Percentiles rank a stretch among this genome's conserved stretches.
phyloP scores from a whole-genome alignment of 208 protist species.

The Angomonas deanei region DNA sequence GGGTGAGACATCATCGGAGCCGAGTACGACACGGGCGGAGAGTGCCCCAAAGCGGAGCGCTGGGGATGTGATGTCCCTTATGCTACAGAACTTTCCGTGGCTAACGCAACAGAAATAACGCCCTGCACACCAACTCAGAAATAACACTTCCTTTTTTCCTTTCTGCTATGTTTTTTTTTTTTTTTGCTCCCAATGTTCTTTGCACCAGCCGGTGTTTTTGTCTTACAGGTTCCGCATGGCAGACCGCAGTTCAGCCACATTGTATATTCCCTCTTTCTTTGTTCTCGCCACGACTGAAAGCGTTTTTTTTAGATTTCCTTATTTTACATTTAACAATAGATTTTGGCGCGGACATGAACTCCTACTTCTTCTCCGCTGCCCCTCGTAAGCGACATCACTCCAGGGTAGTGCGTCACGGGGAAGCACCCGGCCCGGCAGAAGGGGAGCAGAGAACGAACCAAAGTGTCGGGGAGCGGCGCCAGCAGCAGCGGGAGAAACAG shows the following conservation, averaged over 20 bases:
- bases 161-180: slow-evolving; percentile 7
- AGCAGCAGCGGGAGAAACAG: slow-evolving; percentile 1
- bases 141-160: background rate
- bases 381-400: background rate
- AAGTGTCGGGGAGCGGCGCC: slow-evolving; percentile 2
- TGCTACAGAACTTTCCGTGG: background rate
- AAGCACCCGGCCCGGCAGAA: background rate
- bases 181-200: background rate
- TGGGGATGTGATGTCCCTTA: background rate
- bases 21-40: too few relatives aligned
- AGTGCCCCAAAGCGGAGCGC: background rate
- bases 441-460: background rate
- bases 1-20: too few relatives aligned
- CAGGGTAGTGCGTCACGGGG: background rate
- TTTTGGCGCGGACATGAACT: background rate
- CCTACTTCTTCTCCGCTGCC: background rate
- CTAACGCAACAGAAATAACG: background rate
- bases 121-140: background rate
- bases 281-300: background rate
- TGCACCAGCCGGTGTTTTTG: too few relatives aligned
- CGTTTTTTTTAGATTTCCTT: background rate
- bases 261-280: background rate
- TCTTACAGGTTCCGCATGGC: too few relatives aligned
- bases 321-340: background rate
- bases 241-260: too few relatives aligned